phyloP scores from a whole-genome alignment of 2,329 filamentous ascomycete species.

The Epichloe gansuensis region DNA sequence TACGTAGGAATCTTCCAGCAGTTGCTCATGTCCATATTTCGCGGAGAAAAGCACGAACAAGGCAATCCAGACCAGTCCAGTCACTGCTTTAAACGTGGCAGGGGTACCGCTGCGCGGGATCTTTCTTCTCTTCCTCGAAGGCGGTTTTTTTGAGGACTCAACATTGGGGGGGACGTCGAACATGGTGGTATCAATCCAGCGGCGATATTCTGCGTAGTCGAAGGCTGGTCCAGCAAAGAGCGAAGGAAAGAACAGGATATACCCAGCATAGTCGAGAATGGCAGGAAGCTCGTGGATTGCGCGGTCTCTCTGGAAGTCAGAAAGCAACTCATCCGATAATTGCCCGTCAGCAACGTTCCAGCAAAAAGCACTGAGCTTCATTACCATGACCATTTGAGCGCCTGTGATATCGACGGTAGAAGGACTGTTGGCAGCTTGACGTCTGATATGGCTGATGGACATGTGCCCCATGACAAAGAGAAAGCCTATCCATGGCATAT shows the following conservation, averaged over 20 bases:
- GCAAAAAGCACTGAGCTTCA: constrained; percentile 94
- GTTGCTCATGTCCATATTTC: constrained; percentile 49
- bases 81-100: constrained; percentile 60
- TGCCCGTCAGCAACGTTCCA: constrained; percentile 96
- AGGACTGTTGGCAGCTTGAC: constrained; percentile 58
- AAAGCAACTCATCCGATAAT: constrained; percentile 65
- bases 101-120: constrained; percentile 86
- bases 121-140: constrained; percentile 77
- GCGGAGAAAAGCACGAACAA: constrained; percentile 60
- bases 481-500: constrained; percentile 97
- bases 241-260: constrained; percentile 89
- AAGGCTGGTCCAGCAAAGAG: constrained; percentile 85
- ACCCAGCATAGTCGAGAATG: constrained; percentile 72
- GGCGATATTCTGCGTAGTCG: constrained; percentile 83
- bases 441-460: constrained; percentile 76
- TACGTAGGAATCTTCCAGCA: constrained; percentile 55
- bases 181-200: constrained; percentile 89
- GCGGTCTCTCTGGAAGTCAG: constrained; percentile 73
- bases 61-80: constrained; percentile 67
- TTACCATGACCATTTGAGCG: constrained; percentile 95
- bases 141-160: constrained; percentile 75
- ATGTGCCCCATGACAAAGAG: constrained; percentile 91
- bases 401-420: constrained; percentile 74
- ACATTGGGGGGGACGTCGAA: constrained; percentile 67
- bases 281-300: constrained; percentile 62